A percentile compares a stretch with the other conserved stretches of the same genome.
Evolutionary conservation across 2,329 filamentous ascomycete genomes (phyloP).

Genomic region (Elsinoe batatas): DNA sequence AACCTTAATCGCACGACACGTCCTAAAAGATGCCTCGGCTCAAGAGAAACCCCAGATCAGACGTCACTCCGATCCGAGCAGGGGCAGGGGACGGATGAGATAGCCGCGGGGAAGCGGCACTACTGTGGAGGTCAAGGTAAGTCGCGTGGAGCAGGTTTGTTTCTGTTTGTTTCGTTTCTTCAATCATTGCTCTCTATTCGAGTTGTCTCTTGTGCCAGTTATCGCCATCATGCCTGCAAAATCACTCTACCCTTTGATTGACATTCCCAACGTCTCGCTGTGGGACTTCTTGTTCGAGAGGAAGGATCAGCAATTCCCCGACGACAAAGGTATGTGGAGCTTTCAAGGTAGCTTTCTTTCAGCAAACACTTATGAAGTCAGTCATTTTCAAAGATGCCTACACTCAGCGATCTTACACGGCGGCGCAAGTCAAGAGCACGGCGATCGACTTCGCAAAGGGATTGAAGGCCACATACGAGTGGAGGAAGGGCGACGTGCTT

Average conservation of each 20-base stretch:
- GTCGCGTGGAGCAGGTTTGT: not conserved
- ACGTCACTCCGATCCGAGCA: not conserved
- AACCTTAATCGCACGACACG: not conserved
- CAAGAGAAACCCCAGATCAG: not conserved
- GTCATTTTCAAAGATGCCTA: slow-evolving; percentile 71
- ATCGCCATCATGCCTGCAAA: slow-evolving; percentile 54
- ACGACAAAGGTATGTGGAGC: slow-evolving; percentile 55
- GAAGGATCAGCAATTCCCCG: slow-evolving; percentile 53
- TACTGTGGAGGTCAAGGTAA: too few species aligned
- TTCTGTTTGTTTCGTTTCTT: not conserved
- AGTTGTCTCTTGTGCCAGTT: not conserved
- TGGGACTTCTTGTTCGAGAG: slow-evolving; percentile 71
- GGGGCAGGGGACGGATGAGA: not conserved
- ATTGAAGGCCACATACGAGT: slow-evolving; percentile 62
- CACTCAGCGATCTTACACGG: slow-evolving; percentile 61
- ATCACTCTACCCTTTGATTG: slow-evolving; percentile 54
- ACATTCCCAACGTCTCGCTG: slow-evolving; percentile 65
- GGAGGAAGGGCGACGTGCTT: slow-evolving; percentile 75
- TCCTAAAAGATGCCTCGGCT: not conserved
- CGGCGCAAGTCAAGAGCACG: slow-evolving; percentile 52
- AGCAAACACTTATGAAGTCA: slow-evolving; percentile 28
- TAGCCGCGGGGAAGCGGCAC: slow-evolving; percentile 4
- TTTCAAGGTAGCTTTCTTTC: not conserved
- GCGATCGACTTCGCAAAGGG: slow-evolving; percentile 72
- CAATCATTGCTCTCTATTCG: not conserved